phyloP scores from a whole-genome alignment of 352 stramenopile genomes.

The Globisporangium rhizosaccharum region DNA sequence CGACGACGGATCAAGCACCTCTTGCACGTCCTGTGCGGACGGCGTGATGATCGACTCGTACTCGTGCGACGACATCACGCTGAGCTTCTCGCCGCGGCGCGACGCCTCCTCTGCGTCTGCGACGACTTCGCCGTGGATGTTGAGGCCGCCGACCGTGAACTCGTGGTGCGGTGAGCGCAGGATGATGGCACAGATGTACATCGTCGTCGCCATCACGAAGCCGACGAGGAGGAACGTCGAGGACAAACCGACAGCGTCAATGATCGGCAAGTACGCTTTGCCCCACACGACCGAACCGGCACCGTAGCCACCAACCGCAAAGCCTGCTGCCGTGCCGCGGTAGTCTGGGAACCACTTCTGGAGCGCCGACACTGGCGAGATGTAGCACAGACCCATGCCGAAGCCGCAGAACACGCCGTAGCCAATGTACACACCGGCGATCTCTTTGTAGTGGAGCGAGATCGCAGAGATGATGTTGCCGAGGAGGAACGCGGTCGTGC shows the following conservation, averaged over 20 bases:
- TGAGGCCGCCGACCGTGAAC: slow-evolving; percentile 42
- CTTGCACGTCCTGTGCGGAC: slow-evolving; percentile 27
- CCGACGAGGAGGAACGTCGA: slow-evolving; percentile 47
- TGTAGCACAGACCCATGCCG: slow-evolving; percentile 67
- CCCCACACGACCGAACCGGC: slow-evolving; percentile 59
- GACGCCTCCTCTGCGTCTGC: slow-evolving; percentile 27
- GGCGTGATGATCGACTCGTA: slow-evolving; percentile 41
- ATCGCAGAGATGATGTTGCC: slow-evolving; percentile 47
- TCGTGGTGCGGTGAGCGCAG: slow-evolving; percentile 41
- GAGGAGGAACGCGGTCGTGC: slow-evolving; percentile 43
- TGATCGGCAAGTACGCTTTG: slow-evolving; percentile 58
- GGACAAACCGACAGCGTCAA: slow-evolving; percentile 36
- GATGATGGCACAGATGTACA: slow-evolving; percentile 35
- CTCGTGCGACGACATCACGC: slow-evolving; percentile 35
- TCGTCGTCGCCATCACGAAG: slow-evolving; percentile 28
- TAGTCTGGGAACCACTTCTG: slow-evolving; percentile 82
- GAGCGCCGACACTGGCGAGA: slow-evolving; percentile 64
- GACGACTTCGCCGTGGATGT: slow-evolving; percentile 57
- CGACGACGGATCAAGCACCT: slow-evolving; percentile 18
- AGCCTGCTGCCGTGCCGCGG: slow-evolving; percentile 57
- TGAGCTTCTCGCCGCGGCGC: slow-evolving; percentile 32
- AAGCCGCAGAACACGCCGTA: slow-evolving; percentile 66
- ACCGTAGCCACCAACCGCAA: slow-evolving; percentile 60
- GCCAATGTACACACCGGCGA: slow-evolving; percentile 51
- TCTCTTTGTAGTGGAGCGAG: slow-evolving; percentile 38